phyloP scores from a whole-genome alignment of 2,329 filamentous ascomycete species.

The Fusarium tanahbumbuense region DNA sequence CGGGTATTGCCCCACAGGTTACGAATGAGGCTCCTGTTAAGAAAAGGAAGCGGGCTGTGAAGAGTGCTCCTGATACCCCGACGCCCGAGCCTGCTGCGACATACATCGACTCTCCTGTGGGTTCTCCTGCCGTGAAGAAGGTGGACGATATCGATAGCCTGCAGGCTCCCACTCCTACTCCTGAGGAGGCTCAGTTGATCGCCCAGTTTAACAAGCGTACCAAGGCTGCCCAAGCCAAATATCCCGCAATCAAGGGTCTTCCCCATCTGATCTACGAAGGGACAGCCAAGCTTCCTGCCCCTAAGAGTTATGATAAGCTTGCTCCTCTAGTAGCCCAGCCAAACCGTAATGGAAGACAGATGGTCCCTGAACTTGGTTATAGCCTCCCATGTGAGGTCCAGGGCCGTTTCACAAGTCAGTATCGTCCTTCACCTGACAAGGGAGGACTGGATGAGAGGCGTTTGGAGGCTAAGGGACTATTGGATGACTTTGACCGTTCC shows the following conservation, averaged over 20 bases:
- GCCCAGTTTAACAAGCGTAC: slow-evolving; percentile 54
- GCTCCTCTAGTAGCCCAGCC: slow-evolving; percentile 57
- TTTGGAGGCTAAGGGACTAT: slow-evolving; percentile 53
- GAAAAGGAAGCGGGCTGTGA: slow-evolving; percentile 54
- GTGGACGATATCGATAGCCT: slow-evolving; percentile 52
- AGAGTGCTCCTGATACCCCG: slow-evolving; percentile 44
- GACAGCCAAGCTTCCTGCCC: slow-evolving; percentile 56
- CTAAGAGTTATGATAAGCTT: slow-evolving; percentile 60
- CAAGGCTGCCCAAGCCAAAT: slow-evolving; percentile 53
- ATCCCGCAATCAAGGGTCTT: slow-evolving; percentile 55
- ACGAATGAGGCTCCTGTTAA: slow-evolving; percentile 49
- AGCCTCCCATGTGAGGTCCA: slow-evolving; percentile 59
- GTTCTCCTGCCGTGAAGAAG: slow-evolving; percentile 46
- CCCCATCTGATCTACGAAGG: slow-evolving; percentile 54
- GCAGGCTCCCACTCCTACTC: slow-evolving; percentile 47
- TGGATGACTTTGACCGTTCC: slow-evolving; percentile 56
- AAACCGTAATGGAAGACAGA: slow-evolving; percentile 52
- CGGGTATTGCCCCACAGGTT: slow-evolving; percentile 33
- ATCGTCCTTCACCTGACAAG: slow-evolving; percentile 55
- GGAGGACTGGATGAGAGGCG: slow-evolving; percentile 57
- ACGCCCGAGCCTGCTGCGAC: slow-evolving; percentile 44
- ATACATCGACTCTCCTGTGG: slow-evolving; percentile 47
- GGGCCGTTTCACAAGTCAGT: slow-evolving; percentile 56
- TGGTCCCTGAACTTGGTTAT: slow-evolving; percentile 55
- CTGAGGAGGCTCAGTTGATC: slow-evolving; percentile 53